Evolutionary conservation across 2,329 filamentous ascomycete species (phyloP).

Genomic region (Herpotrichia juniperi): DNA sequence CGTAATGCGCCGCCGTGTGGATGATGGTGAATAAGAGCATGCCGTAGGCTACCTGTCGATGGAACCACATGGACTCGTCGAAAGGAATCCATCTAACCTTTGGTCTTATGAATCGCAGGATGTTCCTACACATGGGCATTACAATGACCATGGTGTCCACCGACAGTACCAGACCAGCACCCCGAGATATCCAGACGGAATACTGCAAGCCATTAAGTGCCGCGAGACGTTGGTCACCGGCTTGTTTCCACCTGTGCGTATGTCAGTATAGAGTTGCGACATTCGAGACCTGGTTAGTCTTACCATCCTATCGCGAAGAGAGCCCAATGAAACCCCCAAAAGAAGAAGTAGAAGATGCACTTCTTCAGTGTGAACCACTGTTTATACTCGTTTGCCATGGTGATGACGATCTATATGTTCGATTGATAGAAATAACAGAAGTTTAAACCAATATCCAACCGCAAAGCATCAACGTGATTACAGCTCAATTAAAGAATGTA

Average conservation of each 20-base stretch:
- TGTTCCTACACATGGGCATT: conserved; percentile 90
- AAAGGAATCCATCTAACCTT: conserved; percentile 87
- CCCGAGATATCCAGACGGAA: conserved; percentile 96
- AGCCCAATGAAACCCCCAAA: conserved; percentile 78
- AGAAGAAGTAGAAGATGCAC: conserved; percentile 78
- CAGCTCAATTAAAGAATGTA: conserved; percentile 41
- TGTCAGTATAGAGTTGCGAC: conserved; percentile 25
- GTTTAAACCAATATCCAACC: conserved; percentile 14
- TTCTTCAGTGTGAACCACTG: conserved; percentile 67
- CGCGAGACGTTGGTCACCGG: conserved; percentile 68
- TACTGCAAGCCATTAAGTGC: conserved; percentile 80
- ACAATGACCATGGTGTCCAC: conserved; percentile 88
- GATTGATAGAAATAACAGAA: conserved; percentile 11
- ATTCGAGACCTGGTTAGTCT: conserved; percentile 34
- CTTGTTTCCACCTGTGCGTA: conserved; percentile 77
- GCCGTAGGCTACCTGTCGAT: conserved; percentile 90
- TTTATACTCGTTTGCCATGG: conserved; percentile 37
- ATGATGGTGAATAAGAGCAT: conserved; percentile 81
- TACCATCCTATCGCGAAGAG: conserved; percentile 89
- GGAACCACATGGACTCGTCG: conserved; percentile 98
- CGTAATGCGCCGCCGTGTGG: conserved; percentile 84
- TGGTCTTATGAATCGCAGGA: conserved; percentile 83
- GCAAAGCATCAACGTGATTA: conserved; percentile 37
- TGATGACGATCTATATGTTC: conserved; percentile 5
- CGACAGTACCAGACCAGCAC: conserved; percentile 83